A percentile compares a stretch with the other conserved stretches of the same genome.
These are phyloP conservation scores for Rasamsonia emersonii DNA, from an alignment of 2,329 filamentous ascomycete genomes.

Conservation along the genomic window DNA sequence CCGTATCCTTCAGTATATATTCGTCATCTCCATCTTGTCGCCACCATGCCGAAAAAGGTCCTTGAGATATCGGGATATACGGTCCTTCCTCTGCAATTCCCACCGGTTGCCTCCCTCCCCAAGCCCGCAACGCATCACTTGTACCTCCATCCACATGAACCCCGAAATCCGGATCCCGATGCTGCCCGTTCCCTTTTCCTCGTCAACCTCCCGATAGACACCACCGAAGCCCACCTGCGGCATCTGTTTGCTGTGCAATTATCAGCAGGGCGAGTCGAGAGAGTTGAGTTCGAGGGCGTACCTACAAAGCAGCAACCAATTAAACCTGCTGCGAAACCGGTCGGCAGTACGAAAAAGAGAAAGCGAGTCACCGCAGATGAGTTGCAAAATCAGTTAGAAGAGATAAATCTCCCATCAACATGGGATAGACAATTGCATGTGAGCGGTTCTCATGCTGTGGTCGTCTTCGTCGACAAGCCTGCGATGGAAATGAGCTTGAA, in stretches of 20 bases:
- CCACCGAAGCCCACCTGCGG: conserved; percentile 68
- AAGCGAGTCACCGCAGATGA: conserved; percentile 46
- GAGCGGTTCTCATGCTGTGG: conserved; percentile 71
- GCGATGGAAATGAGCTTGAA: conserved; percentile 70
- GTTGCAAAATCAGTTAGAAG: conserved; percentile 47
- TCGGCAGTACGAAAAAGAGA: conserved; percentile 40
- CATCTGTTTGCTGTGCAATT: conserved; percentile 66
- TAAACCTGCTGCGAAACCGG: conserved; percentile 14
- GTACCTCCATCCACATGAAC: conserved; percentile 75
- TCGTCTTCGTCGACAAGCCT: conserved; percentile 73
- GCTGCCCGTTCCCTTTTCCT: conserved; percentile 77
- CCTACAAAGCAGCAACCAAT: conserved; percentile 26
- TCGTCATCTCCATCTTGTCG: no score
- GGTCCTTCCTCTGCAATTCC: conserved; percentile 60
- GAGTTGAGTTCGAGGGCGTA: conserved; percentile 60
- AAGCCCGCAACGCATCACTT: conserved; percentile 65
- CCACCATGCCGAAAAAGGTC: conserved; percentile 28
- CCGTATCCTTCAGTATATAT: no score
- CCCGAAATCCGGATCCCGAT: conserved; percentile 64
- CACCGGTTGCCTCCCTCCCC: conserved; percentile 54
- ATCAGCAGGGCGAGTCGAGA: conserved; percentile 69
- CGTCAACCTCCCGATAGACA: conserved; percentile 81
- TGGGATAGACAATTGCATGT: conserved; percentile 65
- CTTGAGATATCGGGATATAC: conserved; percentile 53
- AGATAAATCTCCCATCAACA: conserved; percentile 55